These are phyloP conservation scores for Endotrypanum monterogeii DNA, from an alignment of 208 protist genomes.

Conservation along the genomic window DNA sequence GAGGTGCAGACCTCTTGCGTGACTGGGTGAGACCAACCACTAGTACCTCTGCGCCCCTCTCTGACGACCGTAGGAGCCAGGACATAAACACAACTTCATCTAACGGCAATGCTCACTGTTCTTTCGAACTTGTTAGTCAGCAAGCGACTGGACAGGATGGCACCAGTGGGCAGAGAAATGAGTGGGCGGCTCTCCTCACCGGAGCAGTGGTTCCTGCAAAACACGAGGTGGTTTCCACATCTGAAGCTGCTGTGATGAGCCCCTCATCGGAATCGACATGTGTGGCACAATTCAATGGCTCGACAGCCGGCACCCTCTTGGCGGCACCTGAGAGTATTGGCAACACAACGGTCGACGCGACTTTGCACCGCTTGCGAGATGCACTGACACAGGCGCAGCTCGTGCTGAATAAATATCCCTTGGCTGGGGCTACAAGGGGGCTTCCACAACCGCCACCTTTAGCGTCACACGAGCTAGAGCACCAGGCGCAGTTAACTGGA, in stretches of 20 bases:
- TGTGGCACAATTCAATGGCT: not conserved
- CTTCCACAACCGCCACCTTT: conserved; percentile 14
- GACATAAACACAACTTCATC: not conserved
- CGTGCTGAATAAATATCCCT: conserved; percentile 16
- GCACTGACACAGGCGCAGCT: conserved; percentile 43
- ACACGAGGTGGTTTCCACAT: not conserved
- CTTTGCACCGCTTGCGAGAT: conserved; percentile 34
- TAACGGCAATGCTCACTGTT: not conserved
- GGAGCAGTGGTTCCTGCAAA: not conserved
- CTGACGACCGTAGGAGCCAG: not conserved
- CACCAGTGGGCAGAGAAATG: not conserved
- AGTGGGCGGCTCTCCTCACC: not conserved
- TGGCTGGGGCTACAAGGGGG: not conserved
- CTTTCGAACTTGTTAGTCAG: not conserved
- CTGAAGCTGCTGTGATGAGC: conserved; percentile 3
- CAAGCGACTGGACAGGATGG: not conserved
- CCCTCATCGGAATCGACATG: conserved; percentile 7
- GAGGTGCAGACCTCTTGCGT: conserved; percentile 13
- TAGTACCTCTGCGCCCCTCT: not conserved
- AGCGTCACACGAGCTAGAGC: not conserved
- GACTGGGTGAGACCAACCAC: conserved; percentile 20
- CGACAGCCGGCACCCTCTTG: not conserved
- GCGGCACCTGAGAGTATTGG: not conserved
- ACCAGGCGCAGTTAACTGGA: not conserved
- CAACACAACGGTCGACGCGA: conserved; percentile 8